Evolutionary conservation across 148 eudicot species (phyloP), one percentile per base, ranked within the genome.

Genomic region (Fallopia convolvulus): DNA sequence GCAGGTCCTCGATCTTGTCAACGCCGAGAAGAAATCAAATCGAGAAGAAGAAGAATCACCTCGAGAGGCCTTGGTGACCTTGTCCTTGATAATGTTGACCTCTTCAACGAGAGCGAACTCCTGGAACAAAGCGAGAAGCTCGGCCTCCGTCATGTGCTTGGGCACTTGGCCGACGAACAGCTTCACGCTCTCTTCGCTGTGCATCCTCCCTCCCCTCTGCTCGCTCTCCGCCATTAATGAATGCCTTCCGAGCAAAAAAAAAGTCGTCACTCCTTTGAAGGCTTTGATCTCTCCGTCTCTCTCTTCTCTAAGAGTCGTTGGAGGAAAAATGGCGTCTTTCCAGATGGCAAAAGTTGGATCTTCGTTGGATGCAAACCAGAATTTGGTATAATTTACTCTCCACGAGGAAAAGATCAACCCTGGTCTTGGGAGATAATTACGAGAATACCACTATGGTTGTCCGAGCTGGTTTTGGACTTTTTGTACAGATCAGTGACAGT

Each of bases 161-260:
- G 99, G 99, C 1, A 93, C 92, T 90, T 95, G 99, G 55, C 99
- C 99, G 26, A 95, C 99, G 83, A 95, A 95, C 79, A 93, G 83
- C 86, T 95, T 95, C 83, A 95, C 99, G 83, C 94, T 91, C 49
- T 91, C 98, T 50, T 87, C 99, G 74, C 89, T 79, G 58, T 85
- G 86, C 66, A 76, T 78, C 21, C 79, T 46, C 10, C 77, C 77
- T 39, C 73, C 63, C 50, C 46, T 48, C 46, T 68, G 30, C 15
- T 47, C 42, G 2, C 56, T 75, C 53, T 49, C 80, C 80, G 75
- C 92, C 97, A 90, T 90, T 83, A 82, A 78, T 50, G 80, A 52
- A 40, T 48, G 71, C n/a, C 39, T 40, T 77, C 56, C 46, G 11
- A 26, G 20, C 46, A 14, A 36, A 68, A 36, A 36, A 36, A 68